A percentile compares a stretch with the other conserved stretches of the same genome.
These are phyloP conservation scores for Aspergillus steynii DNA, from an alignment of 495 filamentous ascomycete species.

Conservation along the genomic window DNA sequence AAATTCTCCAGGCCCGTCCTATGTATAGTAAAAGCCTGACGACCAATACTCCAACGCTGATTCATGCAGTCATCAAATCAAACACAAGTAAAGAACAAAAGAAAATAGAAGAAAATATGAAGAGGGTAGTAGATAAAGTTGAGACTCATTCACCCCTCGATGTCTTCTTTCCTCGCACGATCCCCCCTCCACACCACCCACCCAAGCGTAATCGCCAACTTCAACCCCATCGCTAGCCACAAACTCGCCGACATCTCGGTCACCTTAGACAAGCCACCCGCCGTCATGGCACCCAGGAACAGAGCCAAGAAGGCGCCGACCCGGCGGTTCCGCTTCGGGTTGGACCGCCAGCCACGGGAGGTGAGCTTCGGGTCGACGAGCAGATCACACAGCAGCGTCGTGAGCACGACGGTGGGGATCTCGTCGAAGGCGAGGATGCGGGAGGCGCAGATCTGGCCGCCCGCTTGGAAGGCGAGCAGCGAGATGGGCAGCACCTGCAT, in stretches of 20 bases:
- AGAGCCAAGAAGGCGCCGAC: conserved; percentile 34
- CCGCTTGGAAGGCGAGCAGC: conserved; percentile 67
- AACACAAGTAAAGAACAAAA: neutral
- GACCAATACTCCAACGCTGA: neutral
- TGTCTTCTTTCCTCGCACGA: conserved; percentile 12
- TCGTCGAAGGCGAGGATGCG: conserved; percentile 63
- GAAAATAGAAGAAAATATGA: neutral
- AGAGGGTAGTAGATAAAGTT: neutral
- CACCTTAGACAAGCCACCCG: conserved; percentile 35
- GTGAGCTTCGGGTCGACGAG: conserved; percentile 35
- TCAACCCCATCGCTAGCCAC: conserved; percentile 42
- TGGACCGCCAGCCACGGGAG: conserved; percentile 19
- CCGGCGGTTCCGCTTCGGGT: conserved; percentile 35
- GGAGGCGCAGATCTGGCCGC: conserved; percentile 64
- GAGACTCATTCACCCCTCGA: conserved; percentile 10
- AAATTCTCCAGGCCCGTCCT: neutral
- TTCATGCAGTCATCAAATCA: neutral
- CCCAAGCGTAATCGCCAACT: conserved; percentile 29
- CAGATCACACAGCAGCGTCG: conserved; percentile 65
- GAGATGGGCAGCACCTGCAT: conserved; percentile 48
- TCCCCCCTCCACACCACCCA: conserved; percentile 36
- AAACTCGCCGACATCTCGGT: conserved; percentile 33
- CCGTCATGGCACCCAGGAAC: conserved; percentile 41
- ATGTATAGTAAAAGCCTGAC: neutral
- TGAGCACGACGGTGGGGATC: conserved; percentile 71